Conservation (phyloP, 2,329 filamentous ascomycete species). For the Colletotrichum liriopes region DNA sequence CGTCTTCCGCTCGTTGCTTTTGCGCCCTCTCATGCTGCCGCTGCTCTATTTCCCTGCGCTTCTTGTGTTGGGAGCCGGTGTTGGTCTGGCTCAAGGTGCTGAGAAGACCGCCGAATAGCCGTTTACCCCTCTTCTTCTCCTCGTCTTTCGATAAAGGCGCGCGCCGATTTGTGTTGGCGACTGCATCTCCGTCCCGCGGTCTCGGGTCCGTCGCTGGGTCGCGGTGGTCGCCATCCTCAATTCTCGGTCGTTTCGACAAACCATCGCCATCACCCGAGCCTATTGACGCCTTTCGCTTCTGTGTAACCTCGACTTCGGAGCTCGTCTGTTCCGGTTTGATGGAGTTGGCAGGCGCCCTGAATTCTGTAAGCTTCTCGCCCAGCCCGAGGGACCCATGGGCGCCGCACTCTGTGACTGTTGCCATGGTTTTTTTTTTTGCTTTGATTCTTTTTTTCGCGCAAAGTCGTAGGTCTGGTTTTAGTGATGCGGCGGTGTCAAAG, state of each 20-base stretch:
- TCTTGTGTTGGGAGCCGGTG: conserved; percentile 75
- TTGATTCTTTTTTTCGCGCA: neutral
- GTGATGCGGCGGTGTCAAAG: neutral
- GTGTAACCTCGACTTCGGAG: conserved; percentile 28
- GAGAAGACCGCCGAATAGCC: conserved; percentile 87
- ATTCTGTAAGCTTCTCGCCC: conserved; percentile 23
- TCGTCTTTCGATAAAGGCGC: conserved; percentile 63
- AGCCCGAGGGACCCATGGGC: neutral
- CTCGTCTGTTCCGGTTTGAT: conserved; percentile 12
- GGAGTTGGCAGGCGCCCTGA: conserved; percentile 23
- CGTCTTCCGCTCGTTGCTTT: conserved; percentile 80
- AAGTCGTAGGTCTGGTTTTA: no score
- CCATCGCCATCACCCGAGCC: conserved; percentile 44
- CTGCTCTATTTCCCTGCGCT: conserved; percentile 85
- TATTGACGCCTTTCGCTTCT: conserved; percentile 53
- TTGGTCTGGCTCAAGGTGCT: conserved; percentile 83
- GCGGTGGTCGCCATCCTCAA: conserved; percentile 34
- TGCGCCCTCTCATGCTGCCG: conserved; percentile 84
- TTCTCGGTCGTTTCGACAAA: conserved; percentile 38
- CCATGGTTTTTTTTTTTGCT: conserved; percentile 11
- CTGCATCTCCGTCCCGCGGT: conserved; percentile 29
- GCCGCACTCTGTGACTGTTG: conserved; percentile 28
- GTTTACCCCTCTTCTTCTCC: conserved; percentile 87
- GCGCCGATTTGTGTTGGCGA: conserved; percentile 52
- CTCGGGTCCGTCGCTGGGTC: neutral